Evolutionary conservation across 208 protist species (phyloP).

Genomic region (Crithidia mellificae): DNA sequence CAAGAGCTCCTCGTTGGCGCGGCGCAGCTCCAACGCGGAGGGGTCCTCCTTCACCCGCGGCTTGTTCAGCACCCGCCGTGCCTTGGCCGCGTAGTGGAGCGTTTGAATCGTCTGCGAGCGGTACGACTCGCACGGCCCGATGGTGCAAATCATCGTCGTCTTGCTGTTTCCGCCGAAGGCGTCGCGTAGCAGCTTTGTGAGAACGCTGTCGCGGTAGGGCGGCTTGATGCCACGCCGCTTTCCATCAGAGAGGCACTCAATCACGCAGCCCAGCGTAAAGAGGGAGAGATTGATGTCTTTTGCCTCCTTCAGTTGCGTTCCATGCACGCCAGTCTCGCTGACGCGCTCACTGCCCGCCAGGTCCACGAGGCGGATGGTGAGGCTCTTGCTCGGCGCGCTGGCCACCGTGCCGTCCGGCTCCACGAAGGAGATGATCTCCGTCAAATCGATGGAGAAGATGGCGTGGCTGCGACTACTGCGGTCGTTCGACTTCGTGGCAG

Average conservation of each 20-base stretch:
- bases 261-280: slow-evolving; percentile 87
- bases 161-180: slow-evolving; percentile 91
- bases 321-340: slow-evolving; percentile 71
- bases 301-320: slow-evolving; percentile 82
- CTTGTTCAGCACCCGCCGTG: slow-evolving; percentile 76
- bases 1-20: slow-evolving; percentile 69
- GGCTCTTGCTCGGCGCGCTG: slow-evolving; percentile 64
- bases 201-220: slow-evolving; percentile 82
- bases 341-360: slow-evolving; percentile 88
- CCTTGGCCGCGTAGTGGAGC: slow-evolving; percentile 83
- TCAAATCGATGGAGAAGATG: slow-evolving; percentile 82
- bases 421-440: slow-evolving; percentile 64
- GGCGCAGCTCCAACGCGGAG: slow-evolving; percentile 68
- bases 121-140: slow-evolving; percentile 62
- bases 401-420: slow-evolving; percentile 59
- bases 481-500: slow-evolving; percentile 76
- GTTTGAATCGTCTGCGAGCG: slow-evolving; percentile 78
- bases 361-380: slow-evolving; percentile 83
- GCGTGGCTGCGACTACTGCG: slow-evolving; percentile 87
- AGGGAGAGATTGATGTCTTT: slow-evolving; percentile 86
- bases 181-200: slow-evolving; percentile 88
- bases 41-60: slow-evolving; percentile 79
- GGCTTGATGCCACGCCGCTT: slow-evolving; percentile 72
- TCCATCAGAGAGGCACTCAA: slow-evolving; percentile 74
- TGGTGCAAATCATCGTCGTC: slow-evolving; percentile 87